Evolutionary conservation across 768 basidiomycete species (phyloP), one percentile per base, ranked within the genome.

Genomic region (Mycena haematopus): DNA sequence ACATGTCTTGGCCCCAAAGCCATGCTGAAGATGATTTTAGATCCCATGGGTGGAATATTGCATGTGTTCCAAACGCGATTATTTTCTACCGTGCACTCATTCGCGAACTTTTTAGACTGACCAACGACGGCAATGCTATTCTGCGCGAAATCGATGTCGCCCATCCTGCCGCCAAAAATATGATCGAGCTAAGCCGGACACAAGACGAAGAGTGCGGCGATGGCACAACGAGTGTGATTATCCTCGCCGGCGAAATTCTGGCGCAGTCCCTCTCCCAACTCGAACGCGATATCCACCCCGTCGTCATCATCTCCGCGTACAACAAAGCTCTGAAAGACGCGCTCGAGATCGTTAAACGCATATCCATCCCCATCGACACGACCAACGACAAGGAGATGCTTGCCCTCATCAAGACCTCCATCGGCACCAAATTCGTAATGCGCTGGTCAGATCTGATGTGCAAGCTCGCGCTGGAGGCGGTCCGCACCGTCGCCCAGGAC

Each of bases 161-260:
- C 2, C 97, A 99, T 70, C 97, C 96, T 3, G 97, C 97, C 27
- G 96, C 97, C 25, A 99, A 99, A 81, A 97, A 96, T 69, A 99
- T 99, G 96, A 97, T 99, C 66, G 97, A 99, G 78, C 87, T 99
- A 13, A 94, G 93, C 69, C 79, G 97, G 73, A 99, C 97, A 1
- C 97, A 99, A 75, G 97, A 99, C 70, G 97, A 99, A 78, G 97
- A 99, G 72, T 97, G 97, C 67, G 97, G 96, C 50, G 97, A 98
- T 76, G 97, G 96, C 61, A 99, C 97, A 24, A 99, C 96, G 14
- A 95, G 92, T 71, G 96, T 99, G 51, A 97, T 99, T 78, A 97
- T 99, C 71, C 84, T 99, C 17, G 96, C 96, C 52, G 96, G 97
- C 14, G 96, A 99, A 76, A 97, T 99, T 67, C 90, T 99, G 19